A percentile compares a stretch with the other conserved stretches of the same genome.
Conservation (phyloP, 768 basidiomycete species). For the Leccinum disarticulatum region DNA sequence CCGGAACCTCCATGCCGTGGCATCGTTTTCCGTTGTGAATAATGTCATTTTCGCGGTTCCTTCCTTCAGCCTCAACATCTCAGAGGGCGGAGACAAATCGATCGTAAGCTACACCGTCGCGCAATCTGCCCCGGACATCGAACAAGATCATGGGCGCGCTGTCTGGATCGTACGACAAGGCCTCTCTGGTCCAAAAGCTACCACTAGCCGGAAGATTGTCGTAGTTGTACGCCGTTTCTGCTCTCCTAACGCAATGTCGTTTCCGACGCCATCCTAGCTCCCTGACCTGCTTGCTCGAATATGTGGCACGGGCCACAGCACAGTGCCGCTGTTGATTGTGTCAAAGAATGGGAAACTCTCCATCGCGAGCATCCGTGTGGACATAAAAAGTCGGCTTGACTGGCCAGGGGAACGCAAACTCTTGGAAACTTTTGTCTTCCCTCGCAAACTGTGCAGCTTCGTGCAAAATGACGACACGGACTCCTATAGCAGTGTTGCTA, state of each 20-base stretch:
- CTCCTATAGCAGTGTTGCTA: conserved; percentile 7
- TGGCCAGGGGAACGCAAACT: conserved; percentile 30
- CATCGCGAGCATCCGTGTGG: conserved; percentile 30
- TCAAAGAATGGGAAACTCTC: conserved; percentile 35
- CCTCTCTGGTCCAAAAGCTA: conserved; percentile 35
- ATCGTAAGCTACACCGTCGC: conserved; percentile 60
- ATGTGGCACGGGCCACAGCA: conserved; percentile 31
- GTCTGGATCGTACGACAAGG: conserved; percentile 65
- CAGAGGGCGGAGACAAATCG: conserved; percentile 33
- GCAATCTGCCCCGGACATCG: conserved; percentile 45
- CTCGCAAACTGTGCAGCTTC: conserved; percentile 29
- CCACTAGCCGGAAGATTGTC: conserved; percentile 40
- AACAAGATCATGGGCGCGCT: conserved; percentile 45
- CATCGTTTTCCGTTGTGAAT: conserved; percentile 71
- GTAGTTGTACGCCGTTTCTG: conserved; percentile 41
- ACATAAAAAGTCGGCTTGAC: conserved; percentile 23
- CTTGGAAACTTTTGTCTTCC: conserved; percentile 33
- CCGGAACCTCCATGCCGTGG: conserved; percentile 60
- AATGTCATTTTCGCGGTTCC: conserved; percentile 60
- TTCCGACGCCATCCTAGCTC: conserved; percentile 36
- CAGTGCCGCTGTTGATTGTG: conserved; percentile 32
- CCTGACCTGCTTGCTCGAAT: conserved; percentile 42
- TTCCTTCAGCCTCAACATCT: conserved; percentile 44
- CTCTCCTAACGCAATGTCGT: conserved; percentile 7
- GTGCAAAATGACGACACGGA: conserved; percentile 18